These are phyloP conservation scores for Adansonia madagascariensis DNA, from an alignment of 441 rosid species.

Conservation along the genomic window DNA sequence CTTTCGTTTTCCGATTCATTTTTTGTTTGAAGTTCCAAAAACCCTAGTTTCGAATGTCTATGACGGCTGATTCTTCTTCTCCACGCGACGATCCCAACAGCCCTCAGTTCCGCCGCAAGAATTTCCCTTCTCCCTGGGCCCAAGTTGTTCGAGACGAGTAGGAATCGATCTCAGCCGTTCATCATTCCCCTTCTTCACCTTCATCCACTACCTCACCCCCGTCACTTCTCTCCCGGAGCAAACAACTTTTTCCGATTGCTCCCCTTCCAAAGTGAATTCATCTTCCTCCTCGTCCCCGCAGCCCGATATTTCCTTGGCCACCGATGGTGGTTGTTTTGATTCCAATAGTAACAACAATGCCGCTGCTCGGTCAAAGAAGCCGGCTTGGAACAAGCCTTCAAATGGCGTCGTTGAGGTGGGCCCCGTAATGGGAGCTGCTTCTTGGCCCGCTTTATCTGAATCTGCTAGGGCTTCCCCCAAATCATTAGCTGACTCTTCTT, in stretches of 20 bases:
- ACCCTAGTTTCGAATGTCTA: slow-evolving; percentile 46
- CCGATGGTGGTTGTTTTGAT: slow-evolving; percentile 31
- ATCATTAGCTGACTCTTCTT: slow-evolving; percentile 37
- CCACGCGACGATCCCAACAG: slow-evolving; percentile 33
- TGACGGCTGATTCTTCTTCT: slow-evolving; percentile 49
- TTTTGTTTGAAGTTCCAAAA: slow-evolving; percentile 24
- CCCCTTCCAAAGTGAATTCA: slow-evolving; percentile 35
- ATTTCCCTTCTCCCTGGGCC: slow-evolving; percentile 51
- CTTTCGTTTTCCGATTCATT: background rate
- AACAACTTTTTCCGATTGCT: slow-evolving; percentile 35
- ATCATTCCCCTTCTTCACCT: slow-evolving; percentile 30
- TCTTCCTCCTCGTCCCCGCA: slow-evolving; percentile 25
- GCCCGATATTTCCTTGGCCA: slow-evolving; percentile 32
- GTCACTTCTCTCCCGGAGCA: slow-evolving; percentile 31
- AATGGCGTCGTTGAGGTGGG: slow-evolving; percentile 38
- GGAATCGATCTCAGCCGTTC: slow-evolving; percentile 30
- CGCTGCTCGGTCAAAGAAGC: slow-evolving; percentile 40
- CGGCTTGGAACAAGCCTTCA: slow-evolving; percentile 51
- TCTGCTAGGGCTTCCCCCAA: slow-evolving; percentile 40
- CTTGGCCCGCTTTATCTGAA: slow-evolving; percentile 51
- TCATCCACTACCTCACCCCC: slow-evolving; percentile 27
- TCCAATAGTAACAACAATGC: slow-evolving; percentile 28
- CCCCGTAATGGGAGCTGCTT: slow-evolving; percentile 45
- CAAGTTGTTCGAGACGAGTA: slow-evolving; percentile 53
- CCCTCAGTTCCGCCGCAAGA: slow-evolving; percentile 38